Percentiles rank a stretch among this genome's conserved stretches.
Evolutionary conservation across 768 basidiomycete genomes (phyloP).

Genomic region (Tephrocybe sp.): DNA sequence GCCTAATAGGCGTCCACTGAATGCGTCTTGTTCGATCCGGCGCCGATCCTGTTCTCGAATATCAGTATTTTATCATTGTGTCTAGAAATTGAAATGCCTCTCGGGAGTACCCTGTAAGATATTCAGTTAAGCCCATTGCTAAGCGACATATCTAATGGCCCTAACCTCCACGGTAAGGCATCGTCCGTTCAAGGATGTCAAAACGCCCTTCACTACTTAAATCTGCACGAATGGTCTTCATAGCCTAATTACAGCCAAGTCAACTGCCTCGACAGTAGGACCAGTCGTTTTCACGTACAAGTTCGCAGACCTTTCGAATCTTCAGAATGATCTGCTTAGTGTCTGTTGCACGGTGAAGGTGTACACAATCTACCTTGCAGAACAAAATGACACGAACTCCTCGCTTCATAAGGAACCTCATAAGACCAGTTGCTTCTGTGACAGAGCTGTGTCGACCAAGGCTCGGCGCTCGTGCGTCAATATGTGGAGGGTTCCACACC

Average conservation of each 20-base stretch:
- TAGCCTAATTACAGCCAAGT: constrained; percentile 48
- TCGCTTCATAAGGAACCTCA: constrained; percentile 79
- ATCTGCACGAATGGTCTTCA: constrained; percentile 73
- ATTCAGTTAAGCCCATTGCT: too few relatives aligned
- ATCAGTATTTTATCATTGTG: too few relatives aligned
- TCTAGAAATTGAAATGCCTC: constrained; percentile 52
- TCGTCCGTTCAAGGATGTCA: constrained; percentile 75
- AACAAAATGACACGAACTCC: constrained; percentile 87
- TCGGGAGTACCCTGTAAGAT: constrained; percentile 63
- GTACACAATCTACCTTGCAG: constrained; percentile 58
- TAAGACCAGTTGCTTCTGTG: constrained; percentile 67
- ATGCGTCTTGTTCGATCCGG: constrained; percentile 83
- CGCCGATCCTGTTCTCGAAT: constrained; percentile 74
- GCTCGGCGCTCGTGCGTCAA: constrained; percentile 53
- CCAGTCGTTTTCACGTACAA: constrained; percentile 46
- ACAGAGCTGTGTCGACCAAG: constrained; percentile 60
- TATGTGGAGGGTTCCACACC: constrained; percentile 70
- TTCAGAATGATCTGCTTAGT: constrained; percentile 25
- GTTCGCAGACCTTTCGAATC: constrained; percentile 81
- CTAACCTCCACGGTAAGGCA: constrained; percentile 82
- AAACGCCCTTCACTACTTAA: constrained; percentile 72
- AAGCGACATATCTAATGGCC: background rate
- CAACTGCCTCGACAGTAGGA: constrained; percentile 17
- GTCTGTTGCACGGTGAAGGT: background rate
- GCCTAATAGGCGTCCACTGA: constrained; percentile 79